These are phyloP conservation scores for Ophiobolus disseminans DNA, from an alignment of 2,329 filamentous ascomycete species.

Conservation along the genomic window DNA sequence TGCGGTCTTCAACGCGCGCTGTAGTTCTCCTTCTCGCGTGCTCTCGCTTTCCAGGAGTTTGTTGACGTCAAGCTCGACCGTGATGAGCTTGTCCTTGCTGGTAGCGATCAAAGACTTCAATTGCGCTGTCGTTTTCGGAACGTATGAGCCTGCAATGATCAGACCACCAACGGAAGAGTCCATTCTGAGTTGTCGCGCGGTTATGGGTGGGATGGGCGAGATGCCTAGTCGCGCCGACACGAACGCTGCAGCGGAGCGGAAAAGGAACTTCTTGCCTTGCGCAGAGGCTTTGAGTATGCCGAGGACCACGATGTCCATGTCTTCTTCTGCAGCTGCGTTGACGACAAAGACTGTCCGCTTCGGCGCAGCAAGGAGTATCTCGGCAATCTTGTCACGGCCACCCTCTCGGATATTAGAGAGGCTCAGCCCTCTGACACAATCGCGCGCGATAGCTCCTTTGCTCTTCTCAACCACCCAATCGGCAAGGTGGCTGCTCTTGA, in stretches of 20 bases:
- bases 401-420: constrained; percentile 58
- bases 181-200: constrained; percentile 52
- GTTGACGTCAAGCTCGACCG: constrained; percentile 58
- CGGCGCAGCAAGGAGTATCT: constrained; percentile 49
- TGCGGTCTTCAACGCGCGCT: constrained; percentile 41
- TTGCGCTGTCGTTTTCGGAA: constrained; percentile 66
- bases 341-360: constrained; percentile 57
- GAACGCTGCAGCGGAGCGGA: constrained; percentile 57
- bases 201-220: constrained; percentile 59
- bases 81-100: constrained; percentile 52
- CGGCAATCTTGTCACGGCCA: constrained; percentile 52
- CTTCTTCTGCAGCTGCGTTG: constrained; percentile 62
- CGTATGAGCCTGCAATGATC: constrained; percentile 65
- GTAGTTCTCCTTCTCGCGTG: constrained; percentile 45
- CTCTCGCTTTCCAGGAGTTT: constrained; percentile 54
- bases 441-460: constrained; percentile 49
- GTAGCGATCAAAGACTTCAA: constrained; percentile 53
- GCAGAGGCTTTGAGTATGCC: constrained; percentile 54
- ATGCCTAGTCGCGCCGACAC: constrained; percentile 62
- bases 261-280: constrained; percentile 54
- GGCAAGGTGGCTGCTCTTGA: constrained; percentile 60
- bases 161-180: constrained; percentile 56
- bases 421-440: constrained; percentile 54
- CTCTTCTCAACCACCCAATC: constrained; percentile 65
- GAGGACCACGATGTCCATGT: constrained; percentile 63